These are phyloP conservation scores for Penicillium sumatraense DNA, from an alignment of 2,329 filamentous ascomycete species.

Conservation along the genomic window DNA sequence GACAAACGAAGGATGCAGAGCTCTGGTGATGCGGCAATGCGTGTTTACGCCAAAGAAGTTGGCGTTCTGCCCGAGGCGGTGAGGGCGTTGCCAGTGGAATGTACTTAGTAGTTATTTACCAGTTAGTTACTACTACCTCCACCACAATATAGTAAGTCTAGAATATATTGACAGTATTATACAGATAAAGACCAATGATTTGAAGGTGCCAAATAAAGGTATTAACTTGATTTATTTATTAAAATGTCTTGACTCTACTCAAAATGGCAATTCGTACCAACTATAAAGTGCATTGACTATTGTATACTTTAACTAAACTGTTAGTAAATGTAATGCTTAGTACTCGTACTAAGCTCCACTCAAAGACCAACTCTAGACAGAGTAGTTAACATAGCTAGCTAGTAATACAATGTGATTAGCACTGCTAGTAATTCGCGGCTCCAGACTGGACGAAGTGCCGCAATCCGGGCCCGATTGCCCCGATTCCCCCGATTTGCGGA, in stretches of 20 bases:
- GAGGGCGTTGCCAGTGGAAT: conserved; percentile 1
- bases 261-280: no score
- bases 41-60: conserved; percentile 9
- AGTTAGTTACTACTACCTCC: neutral
- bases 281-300: no score
- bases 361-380: no score
- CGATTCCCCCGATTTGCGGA: conserved; percentile 16
- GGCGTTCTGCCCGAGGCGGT: conserved; percentile 17
- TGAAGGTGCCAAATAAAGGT: no score
- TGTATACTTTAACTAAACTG: no score
- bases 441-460: conserved; percentile 1
- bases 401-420: no score
- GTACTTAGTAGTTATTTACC: neutral
- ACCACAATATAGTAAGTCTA: neutral
- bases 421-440: neutral
- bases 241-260: no score
- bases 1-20: conserved; percentile 8
- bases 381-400: no score
- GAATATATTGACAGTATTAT: neutral
- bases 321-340: no score
- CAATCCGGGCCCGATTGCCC: conserved; percentile 8
- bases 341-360: no score
- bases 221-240: no score
- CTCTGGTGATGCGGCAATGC: neutral
- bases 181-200: no score